These are phyloP conservation scores for Elaphomyces granulatus DNA, from an alignment of 495 filamentous ascomycete genomes.

Conservation along the genomic window DNA sequence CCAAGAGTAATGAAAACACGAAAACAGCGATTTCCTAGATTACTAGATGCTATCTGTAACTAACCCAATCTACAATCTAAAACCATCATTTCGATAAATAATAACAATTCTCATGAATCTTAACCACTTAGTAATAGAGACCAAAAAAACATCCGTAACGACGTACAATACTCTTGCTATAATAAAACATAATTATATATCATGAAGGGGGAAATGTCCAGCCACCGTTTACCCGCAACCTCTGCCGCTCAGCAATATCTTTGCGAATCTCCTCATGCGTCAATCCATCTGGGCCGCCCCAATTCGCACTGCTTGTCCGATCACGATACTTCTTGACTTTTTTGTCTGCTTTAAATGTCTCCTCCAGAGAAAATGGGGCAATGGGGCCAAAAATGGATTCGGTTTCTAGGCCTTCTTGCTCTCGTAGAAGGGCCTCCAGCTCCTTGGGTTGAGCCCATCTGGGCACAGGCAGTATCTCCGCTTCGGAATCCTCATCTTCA, in stretches of 20 bases:
- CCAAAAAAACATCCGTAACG: not conserved
- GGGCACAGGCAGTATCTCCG: constrained; percentile 45
- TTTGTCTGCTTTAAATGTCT: constrained; percentile 77
- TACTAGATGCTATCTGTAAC: too few relatives aligned
- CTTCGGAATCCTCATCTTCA: constrained; percentile 63
- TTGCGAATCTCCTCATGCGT: constrained; percentile 76
- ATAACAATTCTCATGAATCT: too few relatives aligned
- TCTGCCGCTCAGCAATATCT: constrained; percentile 68
- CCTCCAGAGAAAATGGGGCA: constrained; percentile 76
- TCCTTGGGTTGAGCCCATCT: constrained; percentile 77
- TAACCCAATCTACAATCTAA: too few relatives aligned
- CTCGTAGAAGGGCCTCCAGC: constrained; percentile 48
- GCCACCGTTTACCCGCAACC: constrained; percentile 66
- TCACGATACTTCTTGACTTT: constrained; percentile 72
- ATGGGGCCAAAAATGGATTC: constrained; percentile 83
- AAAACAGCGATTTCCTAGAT: too few relatives aligned
- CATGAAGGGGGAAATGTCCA: constrained; percentile 50
- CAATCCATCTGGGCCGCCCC: constrained; percentile 68
- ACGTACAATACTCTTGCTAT: constrained; percentile 8
- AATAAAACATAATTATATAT: constrained; percentile 1
- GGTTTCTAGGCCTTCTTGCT: constrained; percentile 73
- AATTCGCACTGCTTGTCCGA: constrained; percentile 85
- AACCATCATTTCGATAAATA: too few relatives aligned
- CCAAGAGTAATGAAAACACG: too few relatives aligned
- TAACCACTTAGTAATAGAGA: too few relatives aligned